phyloP scores from a whole-genome alignment of 2,329 filamentous ascomycete genomes.

The Fusarium drepaniforme region DNA sequence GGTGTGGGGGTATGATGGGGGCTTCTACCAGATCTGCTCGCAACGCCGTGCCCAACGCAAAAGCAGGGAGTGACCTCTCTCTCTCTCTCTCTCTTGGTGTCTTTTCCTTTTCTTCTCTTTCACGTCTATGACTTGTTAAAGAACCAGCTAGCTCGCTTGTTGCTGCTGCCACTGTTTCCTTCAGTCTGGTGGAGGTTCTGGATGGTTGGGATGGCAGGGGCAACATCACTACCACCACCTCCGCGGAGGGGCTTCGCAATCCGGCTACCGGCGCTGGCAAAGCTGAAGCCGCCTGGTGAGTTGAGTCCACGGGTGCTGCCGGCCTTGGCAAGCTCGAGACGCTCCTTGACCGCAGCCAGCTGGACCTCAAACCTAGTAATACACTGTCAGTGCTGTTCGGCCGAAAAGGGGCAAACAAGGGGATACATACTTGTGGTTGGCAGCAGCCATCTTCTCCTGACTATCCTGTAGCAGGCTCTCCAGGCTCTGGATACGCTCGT shows the following conservation, averaged over 20 bases:
- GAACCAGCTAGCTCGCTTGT: constrained; percentile 81
- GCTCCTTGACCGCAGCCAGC: constrained; percentile 96
- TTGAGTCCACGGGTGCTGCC: constrained; percentile 89
- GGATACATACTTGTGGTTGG: constrained; percentile 89
- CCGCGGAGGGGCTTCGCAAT: constrained; percentile 78
- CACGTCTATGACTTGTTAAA: constrained; percentile 70
- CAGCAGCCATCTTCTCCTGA: constrained; percentile 97
- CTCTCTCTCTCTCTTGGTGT: constrained; percentile 17
- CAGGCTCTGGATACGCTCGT: constrained; percentile 95
- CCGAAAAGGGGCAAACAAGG: not conserved
- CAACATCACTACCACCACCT: constrained; percentile 63
- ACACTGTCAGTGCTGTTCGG: constrained; percentile 43
- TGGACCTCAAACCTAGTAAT: constrained; percentile 89
- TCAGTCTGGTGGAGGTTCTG: constrained; percentile 71
- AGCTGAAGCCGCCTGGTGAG: constrained; percentile 79
- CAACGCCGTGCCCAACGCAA: constrained; percentile 45
- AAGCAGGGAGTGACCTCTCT: constrained; percentile 34
- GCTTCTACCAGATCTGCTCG: constrained; percentile 38
- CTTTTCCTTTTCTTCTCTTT: constrained; percentile 32
- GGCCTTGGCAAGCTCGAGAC: constrained; percentile 93
- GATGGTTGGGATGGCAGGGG: constrained; percentile 66
- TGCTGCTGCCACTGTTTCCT: constrained; percentile 55
- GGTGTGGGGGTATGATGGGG: constrained; percentile 34
- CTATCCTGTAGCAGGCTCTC: constrained; percentile 95
- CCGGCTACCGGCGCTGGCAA: constrained; percentile 71